Conservation (phyloP, 495 filamentous ascomycete genomes). For the Hypoxylon rickii region DNA sequence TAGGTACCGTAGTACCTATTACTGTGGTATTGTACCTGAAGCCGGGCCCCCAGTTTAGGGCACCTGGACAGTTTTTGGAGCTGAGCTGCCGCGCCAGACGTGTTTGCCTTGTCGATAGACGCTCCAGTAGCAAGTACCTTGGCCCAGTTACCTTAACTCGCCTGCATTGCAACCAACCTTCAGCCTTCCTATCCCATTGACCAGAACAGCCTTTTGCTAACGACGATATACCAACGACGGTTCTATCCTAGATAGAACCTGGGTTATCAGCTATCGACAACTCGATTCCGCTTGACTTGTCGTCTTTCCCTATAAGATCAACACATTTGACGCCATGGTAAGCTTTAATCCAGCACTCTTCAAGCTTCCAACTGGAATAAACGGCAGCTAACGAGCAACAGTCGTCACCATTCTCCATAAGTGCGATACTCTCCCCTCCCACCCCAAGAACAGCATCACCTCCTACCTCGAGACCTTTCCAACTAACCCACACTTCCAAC, state of each 20-base stretch:
- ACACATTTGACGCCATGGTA: slow-evolving; percentile 39
- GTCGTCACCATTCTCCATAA: slow-evolving; percentile 87
- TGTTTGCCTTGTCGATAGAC: slow-evolving; percentile 42
- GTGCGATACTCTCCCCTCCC: slow-evolving; percentile 53
- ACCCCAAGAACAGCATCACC: no score
- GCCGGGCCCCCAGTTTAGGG: no score
- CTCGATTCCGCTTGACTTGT: neutral
- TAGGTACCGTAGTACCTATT: no score
- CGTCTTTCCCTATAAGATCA: slow-evolving; percentile 2
- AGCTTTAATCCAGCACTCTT: slow-evolving; percentile 12
- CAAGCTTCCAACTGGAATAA: no score
- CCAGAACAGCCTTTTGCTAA: slow-evolving; percentile 12
- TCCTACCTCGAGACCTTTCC: no score
- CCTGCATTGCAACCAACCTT: slow-evolving; percentile 18
- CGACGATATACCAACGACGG: slow-evolving; percentile 17
- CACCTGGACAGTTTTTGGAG: slow-evolving; percentile 11
- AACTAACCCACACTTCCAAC: neutral
- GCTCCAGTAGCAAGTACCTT: neutral
- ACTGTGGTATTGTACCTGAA: no score
- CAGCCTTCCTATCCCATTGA: slow-evolving; percentile 21
- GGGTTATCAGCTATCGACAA: neutral
- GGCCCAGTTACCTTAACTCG: neutral
- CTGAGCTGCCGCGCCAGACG: slow-evolving; percentile 44
- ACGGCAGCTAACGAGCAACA: slow-evolving; percentile 42
- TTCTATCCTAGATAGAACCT: neutral